Evolutionary conservation across 1,139 yeast species (phyloP), one percentile per base, ranked within the genome.

Genomic region (Hyphopichia buzzinii): DNA sequence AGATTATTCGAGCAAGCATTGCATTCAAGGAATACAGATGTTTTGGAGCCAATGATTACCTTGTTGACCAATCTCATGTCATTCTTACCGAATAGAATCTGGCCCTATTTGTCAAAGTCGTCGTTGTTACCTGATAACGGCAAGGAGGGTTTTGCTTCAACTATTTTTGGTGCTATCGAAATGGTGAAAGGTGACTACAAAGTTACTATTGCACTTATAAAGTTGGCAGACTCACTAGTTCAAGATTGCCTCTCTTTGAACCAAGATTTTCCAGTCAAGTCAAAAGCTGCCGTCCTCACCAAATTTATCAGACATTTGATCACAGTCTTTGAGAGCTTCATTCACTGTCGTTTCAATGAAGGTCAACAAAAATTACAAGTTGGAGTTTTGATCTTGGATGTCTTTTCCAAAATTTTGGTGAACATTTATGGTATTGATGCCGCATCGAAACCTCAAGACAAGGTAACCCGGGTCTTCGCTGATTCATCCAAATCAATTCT

Each of bases 21-120:
- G 37, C 82, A 77, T 44, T 63, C 72, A 15, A 69, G 86, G 47
- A 67, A 78, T 38, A 59, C 76, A 7, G 52, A 59, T 0, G 54
- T 80, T 1, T 62, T 83, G 19, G 65, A 71, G 15, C 56, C 72
- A 0, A 67, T 82, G 8, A 55, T 81, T 16, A 62, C 72, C 11
- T 73, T 87, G 32, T 62, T 87, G 26, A 60, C 72, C 3, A 63
- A 72, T 2, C 64, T 79, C 36, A 63, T 69, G 27, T 64, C 66
- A 27, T 62, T 77, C 6, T 73, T 72, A 31, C 77, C 95, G 0
- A 73, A 75, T 43, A 66, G 89, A 42, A 84, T 89, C 2, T 89
- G 96, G 96, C 76, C 89, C 0, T 85, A 81, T 49, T 59, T 89
- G 13, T 74, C 81, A 13, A 77, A 80, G 38, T 83, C 95, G 1